Percentiles rank a stretch among this genome's conserved stretches.
Conservation (phyloP, 306 rosid genomes). For the Dryas octopetala region DNA sequence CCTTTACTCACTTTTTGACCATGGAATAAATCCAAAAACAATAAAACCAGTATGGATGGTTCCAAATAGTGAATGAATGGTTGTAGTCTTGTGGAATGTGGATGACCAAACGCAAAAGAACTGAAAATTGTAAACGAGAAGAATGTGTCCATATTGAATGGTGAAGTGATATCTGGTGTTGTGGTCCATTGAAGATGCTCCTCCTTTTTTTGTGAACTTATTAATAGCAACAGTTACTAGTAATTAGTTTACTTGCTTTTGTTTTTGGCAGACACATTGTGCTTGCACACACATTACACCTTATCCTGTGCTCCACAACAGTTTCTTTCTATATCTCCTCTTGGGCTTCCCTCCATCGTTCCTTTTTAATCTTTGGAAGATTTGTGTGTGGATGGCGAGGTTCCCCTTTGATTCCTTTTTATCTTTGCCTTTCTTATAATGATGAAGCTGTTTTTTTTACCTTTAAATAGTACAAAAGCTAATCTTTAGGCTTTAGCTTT, state of each 20-base stretch:
- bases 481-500: not conserved
- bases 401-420: not conserved
- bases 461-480: not conserved
- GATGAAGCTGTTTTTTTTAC: slow-evolving; percentile 4
- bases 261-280: not conserved
- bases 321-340: not conserved
- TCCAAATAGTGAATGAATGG: slow-evolving; percentile 26
- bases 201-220: slow-evolving; percentile 19
- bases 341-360: slow-evolving; percentile 11
- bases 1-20: slow-evolving; percentile 24
- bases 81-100: not conserved
- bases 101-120: not conserved
- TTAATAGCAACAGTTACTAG: slow-evolving; percentile 4
- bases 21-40: not conserved
- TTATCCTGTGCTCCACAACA: slow-evolving; percentile 12
- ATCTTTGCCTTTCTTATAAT: slow-evolving; percentile 11
- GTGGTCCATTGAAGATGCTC: slow-evolving; percentile 41
- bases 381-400: slow-evolving; percentile 1
- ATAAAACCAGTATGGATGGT: slow-evolving; percentile 12
- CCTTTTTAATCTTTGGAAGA: slow-evolving; percentile 11
- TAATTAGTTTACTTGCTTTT: not conserved
- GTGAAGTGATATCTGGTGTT: slow-evolving; percentile 18
- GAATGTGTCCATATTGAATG: slow-evolving; percentile 32
- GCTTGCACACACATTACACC: slow-evolving; percentile 3
- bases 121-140: slow-evolving; percentile 12